These are phyloP conservation scores for Colletotrichum sp. DNA, from an alignment of 2,329 filamentous ascomycete genomes.

Conservation along the genomic window DNA sequence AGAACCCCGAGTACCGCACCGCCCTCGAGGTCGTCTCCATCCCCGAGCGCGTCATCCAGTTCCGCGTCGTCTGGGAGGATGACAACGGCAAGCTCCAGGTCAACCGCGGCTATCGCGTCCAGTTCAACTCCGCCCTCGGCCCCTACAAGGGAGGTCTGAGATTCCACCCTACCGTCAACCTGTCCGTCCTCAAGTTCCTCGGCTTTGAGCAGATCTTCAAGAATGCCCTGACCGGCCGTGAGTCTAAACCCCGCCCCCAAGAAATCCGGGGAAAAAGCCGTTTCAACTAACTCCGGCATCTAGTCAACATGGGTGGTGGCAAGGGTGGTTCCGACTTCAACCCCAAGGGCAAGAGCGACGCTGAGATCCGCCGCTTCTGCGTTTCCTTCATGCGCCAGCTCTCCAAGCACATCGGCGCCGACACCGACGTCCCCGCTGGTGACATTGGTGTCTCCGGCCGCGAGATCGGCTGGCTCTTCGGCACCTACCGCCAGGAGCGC, in stretches of 20 bases:
- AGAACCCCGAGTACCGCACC: conserved; percentile 93
- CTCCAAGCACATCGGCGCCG: conserved; percentile 92
- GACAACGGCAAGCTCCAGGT: conserved; percentile 88
- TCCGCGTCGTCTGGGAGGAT: conserved; percentile 96
- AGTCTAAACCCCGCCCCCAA: conserved; percentile 41
- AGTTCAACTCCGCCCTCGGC: conserved; percentile 97
- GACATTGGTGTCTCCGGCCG: conserved; percentile 94
- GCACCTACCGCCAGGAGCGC: conserved; percentile 85
- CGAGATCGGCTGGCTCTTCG: conserved; percentile 95
- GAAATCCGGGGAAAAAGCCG: background rate
- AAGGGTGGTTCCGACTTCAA: conserved; percentile 99
- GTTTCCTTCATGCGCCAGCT: conserved; percentile 95
- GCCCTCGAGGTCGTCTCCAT: conserved; percentile 87
- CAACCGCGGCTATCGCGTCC: conserved; percentile 97
- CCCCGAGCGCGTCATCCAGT: conserved; percentile 95
- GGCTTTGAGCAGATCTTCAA: conserved; percentile 99
- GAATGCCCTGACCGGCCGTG: conserved; percentile 95
- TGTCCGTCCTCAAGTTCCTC: conserved; percentile 84
- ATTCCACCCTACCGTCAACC: conserved; percentile 89
- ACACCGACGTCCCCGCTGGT: conserved; percentile 95
- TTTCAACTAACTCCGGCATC: conserved; percentile 20
- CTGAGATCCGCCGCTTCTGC: conserved; percentile 97
- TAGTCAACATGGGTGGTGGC: conserved; percentile 92
- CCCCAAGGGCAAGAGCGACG: conserved; percentile 97
- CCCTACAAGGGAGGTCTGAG: conserved; percentile 98